Percentiles rank a stretch among this genome's conserved stretches.
phyloP scores from a whole-genome alignment of 2,329 filamentous ascomycete species.

The Fragosphaeria purpurea region DNA sequence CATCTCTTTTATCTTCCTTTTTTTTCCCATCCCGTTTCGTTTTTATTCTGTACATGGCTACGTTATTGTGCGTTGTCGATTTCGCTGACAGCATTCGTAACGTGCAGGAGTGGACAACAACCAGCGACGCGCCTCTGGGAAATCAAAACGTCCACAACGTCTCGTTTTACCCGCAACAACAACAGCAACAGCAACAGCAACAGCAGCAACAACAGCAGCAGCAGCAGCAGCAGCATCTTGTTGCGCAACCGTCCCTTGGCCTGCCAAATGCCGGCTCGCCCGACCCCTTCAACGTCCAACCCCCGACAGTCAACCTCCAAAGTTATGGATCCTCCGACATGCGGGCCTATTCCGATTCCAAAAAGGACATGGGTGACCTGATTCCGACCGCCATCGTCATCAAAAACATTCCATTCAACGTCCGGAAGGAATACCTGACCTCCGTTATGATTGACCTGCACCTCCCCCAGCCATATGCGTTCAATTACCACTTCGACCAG shows the following conservation, averaged over 20 bases:
- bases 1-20: conserved; percentile 12
- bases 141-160: conserved; percentile 7
- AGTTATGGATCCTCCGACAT: conserved; percentile 28
- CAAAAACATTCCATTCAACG: conserved; percentile 98
- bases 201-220: no score
- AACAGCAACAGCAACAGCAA: background rate
- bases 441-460: conserved; percentile 90
- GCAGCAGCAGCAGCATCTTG: conserved; percentile 10
- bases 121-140: conserved; percentile 9
- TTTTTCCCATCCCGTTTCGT: background rate
- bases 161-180: conserved; percentile 7
- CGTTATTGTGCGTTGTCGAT: background rate
- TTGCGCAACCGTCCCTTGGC: conserved; percentile 16
- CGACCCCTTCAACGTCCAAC: conserved; percentile 22
- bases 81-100: no score
- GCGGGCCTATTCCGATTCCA: conserved; percentile 29
- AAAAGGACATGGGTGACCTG: conserved; percentile 65
- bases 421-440: conserved; percentile 92
- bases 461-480: conserved; percentile 89
- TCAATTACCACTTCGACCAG: conserved; percentile 99
- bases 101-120: conserved; percentile 15
- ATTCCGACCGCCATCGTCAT: conserved; percentile 98
- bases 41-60: background rate
- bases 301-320: conserved; percentile 28
- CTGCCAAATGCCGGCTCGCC: conserved; percentile 32